A percentile compares a stretch with the other conserved stretches of the same genome.
Evolutionary conservation across 2,329 filamentous ascomycete species (phyloP).

Genomic region (Ceratocystis cacaofunesta): DNA sequence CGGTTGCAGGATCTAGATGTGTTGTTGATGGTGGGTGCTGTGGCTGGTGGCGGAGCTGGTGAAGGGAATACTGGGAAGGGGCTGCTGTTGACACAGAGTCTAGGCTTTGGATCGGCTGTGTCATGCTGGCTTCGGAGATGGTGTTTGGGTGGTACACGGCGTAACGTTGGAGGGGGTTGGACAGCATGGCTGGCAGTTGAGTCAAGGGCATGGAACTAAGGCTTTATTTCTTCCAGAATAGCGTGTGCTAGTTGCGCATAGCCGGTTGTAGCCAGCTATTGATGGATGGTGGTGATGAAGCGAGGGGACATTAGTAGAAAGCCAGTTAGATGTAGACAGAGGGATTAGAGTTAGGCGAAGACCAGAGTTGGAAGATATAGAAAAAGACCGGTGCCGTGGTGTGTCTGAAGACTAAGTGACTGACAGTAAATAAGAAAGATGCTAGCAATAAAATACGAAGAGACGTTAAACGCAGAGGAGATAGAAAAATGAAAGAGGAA

Average conservation of each 20-base stretch:
- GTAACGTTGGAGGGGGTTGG: conserved; percentile 48
- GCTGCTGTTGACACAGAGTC: conserved; percentile 46
- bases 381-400: too few relatives aligned
- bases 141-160: conserved; percentile 45
- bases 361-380: too few relatives aligned
- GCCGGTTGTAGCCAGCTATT: background rate
- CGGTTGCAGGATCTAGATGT: conserved; percentile 19
- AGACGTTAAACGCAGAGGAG: background rate
- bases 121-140: conserved; percentile 39
- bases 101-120: conserved; percentile 35
- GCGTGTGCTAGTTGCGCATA: background rate
- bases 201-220: background rate
- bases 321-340: background rate
- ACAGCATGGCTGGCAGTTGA: conserved; percentile 37
- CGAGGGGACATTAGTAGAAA: background rate
- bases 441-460: too few relatives aligned
- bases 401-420: too few relatives aligned
- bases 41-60: conserved; percentile 46
- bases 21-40: conserved; percentile 34
- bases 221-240: background rate
- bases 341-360: too few relatives aligned
- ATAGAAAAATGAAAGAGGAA: background rate
- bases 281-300: background rate
- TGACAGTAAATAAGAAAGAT: too few relatives aligned
- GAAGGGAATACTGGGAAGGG: conserved; percentile 57